phyloP scores from a whole-genome alignment of 2,329 filamentous ascomycete genomes.

The Laburnicola sp. region DNA sequence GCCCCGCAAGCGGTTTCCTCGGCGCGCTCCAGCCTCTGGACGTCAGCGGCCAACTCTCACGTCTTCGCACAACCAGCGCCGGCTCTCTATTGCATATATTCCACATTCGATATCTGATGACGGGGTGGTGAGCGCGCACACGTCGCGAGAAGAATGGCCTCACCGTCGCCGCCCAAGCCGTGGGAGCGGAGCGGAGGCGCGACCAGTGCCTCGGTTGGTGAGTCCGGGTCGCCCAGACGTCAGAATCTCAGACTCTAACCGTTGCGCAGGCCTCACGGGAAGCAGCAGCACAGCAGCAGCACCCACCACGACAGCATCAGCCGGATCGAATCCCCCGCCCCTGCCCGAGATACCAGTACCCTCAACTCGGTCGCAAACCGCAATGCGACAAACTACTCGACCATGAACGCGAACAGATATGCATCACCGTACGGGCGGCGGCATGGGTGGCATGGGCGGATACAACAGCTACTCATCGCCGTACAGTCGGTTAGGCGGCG shows the following conservation, averaged over 20 bases:
- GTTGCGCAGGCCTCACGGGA: slow-evolving; percentile 37
- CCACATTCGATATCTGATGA: slow-evolving; percentile 25
- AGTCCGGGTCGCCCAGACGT: slow-evolving; percentile 24
- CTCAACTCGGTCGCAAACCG: slow-evolving; percentile 81
- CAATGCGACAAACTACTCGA: slow-evolving; percentile 81
- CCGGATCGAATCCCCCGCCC: slow-evolving; percentile 59
- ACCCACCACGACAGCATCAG: slow-evolving; percentile 45
- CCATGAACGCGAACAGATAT: slow-evolving; percentile 59
- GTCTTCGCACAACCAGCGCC: slow-evolving; percentile 7
- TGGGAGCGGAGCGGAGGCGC: slow-evolving; percentile 82
- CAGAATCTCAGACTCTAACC: slow-evolving; percentile 28
- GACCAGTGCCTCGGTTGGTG: slow-evolving; percentile 46
- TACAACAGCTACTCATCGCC: no score
- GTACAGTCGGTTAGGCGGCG: no score
- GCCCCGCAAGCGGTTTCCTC: slow-evolving; percentile 30
- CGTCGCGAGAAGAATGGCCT: slow-evolving; percentile 54
- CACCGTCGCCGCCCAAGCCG: slow-evolving; percentile 87
- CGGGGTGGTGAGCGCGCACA: slow-evolving; percentile 29
- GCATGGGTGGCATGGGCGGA: slow-evolving; percentile 49
- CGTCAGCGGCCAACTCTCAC: slow-evolving; percentile 11
- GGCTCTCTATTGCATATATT: slow-evolving; percentile 8
- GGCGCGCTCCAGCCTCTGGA: slow-evolving; percentile 21
- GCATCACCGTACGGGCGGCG: slow-evolving; percentile 56
- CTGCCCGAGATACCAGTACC: slow-evolving; percentile 77
- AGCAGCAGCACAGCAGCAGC: slow-evolving; percentile 47